A percentile compares a stretch with the other conserved stretches of the same genome.
phyloP scores from a whole-genome alignment of 129 eudicot genomes.

The Chrysanthemum seticuspe region DNA sequence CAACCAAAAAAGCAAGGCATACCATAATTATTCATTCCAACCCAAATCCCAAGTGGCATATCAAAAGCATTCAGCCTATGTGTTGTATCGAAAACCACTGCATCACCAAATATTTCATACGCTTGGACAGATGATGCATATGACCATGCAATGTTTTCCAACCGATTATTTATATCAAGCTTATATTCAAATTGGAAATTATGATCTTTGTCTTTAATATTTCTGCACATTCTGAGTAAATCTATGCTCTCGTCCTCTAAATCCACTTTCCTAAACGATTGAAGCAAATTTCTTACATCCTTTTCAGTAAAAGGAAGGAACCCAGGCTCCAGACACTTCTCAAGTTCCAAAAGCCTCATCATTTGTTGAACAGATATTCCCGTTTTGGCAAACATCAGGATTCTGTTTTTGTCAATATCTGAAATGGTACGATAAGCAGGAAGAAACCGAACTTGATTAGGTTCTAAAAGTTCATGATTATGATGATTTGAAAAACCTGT shows the following conservation, averaged over 20 bases:
- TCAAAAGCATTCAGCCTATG: conserved; percentile 94
- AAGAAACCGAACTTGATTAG: conserved; percentile 93
- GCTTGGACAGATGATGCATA: conserved; percentile 87
- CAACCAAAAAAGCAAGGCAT: conserved; percentile 99
- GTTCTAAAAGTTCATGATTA: conserved; percentile 89
- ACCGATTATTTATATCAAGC: conserved; percentile 60
- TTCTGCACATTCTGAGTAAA: conserved; percentile 88
- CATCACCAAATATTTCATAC: conserved; percentile 91
- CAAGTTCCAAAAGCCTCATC: conserved; percentile 99
- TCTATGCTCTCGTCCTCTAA: conserved; percentile 92
- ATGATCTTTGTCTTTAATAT: conserved; percentile 85
- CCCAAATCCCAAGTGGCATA: conserved; percentile 99
- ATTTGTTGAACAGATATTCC: conserved; percentile 98
- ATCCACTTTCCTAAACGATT: conserved; percentile 88
- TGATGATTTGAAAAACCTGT: conserved; percentile 93
- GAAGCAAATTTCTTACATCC: conserved; percentile 91
- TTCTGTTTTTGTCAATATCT: conserved; percentile 82
- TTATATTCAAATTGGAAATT: conserved; percentile 81
- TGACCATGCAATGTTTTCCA: conserved; percentile 98
- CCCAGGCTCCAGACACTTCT: conserved; percentile 94
- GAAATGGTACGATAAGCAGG: conserved; percentile 96
- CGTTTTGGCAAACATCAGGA: conserved; percentile 95
- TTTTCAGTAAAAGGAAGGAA: conserved; percentile 91
- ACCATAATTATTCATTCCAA: conserved; percentile 94
- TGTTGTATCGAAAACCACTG: conserved; percentile 91